Conservation (phyloP, 805 yeast genomes). For the Starmerella geochares region DNA sequence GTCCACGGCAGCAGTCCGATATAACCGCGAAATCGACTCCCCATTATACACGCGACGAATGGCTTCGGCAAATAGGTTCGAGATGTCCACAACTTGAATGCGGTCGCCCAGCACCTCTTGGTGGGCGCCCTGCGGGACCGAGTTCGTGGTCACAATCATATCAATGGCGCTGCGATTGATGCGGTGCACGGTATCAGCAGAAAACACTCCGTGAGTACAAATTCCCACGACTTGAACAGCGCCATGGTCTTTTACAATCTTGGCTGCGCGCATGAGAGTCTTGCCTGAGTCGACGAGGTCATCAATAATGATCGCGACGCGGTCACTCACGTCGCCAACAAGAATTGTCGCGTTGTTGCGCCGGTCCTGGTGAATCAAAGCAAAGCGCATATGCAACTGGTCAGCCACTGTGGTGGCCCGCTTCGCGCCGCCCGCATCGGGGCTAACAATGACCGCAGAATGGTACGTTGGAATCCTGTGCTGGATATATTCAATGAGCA, state of each 20-base stretch:
- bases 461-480: slow-evolving; percentile 67
- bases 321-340: slow-evolving; percentile 85
- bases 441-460: slow-evolving; percentile 86
- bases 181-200: slow-evolving; percentile 79
- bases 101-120: slow-evolving; percentile 44
- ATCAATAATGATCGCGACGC: slow-evolving; percentile 82
- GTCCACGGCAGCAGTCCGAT: slow-evolving; percentile 50
- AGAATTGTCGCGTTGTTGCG: slow-evolving; percentile 67
- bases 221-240: slow-evolving; percentile 77
- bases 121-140: slow-evolving; percentile 73
- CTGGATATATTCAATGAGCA: slow-evolving; percentile 73
- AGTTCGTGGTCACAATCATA: slow-evolving; percentile 76
- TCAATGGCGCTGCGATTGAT: slow-evolving; percentile 63
- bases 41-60: slow-evolving; percentile 95
- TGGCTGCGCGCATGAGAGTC: slow-evolving; percentile 87
- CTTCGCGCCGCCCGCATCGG: slow-evolving; percentile 99
- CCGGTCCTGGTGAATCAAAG: slow-evolving; percentile 83
- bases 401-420: slow-evolving; percentile 93
- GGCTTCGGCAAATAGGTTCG: slow-evolving; percentile 84
- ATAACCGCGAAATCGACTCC: slow-evolving; percentile 86
- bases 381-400: slow-evolving; percentile 75
- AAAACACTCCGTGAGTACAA: slow-evolving; percentile 84
- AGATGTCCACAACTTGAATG: slow-evolving; percentile 76
- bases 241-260: slow-evolving; percentile 83
- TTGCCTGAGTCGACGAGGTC: slow-evolving; percentile 90